Base-by-base conservation (phyloP, 805 yeast species). In the Wickerhamiella bombiphila region DNA sequence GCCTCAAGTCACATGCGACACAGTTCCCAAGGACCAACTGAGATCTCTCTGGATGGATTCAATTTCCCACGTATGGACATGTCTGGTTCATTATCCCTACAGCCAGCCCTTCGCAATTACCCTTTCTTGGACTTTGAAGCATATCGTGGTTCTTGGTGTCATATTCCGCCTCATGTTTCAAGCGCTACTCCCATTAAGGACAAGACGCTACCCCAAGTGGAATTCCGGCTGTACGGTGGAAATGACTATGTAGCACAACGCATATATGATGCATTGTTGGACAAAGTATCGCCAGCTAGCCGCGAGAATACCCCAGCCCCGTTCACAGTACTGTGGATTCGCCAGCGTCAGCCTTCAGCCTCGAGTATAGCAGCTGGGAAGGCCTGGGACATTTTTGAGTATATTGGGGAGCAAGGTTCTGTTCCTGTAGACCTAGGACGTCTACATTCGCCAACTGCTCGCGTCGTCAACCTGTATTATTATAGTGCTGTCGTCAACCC, bases 211-310 rank as follows among this genome's bases (percentile, higher is more conserved):
- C 13, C 13, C 7, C 7, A 30, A 20, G 33, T 30, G 11, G 33
- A 30, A n/a, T 30, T 30, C 33, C 33, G 14, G 7, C 33, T 30
- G 11, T 30, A 17, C 14, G 33, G 33, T 17, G 33, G 22, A 7
- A 14, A 16, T 8, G 33, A 30, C 7, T 20, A 13, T 5, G 33
- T 30, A n/a, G 33, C 22, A n/a, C 5, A n/a, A 5, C 33, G 18
- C 14, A n/a, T 30, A 7, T 30, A 17, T n/a, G 33, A 30, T 7
- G 13, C 8, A 6, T 16, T 30, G 8, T 5, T 30, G 22, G 33
- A 20, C 9, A 30, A 17, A 22, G 9, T 30, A 13, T 19, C n/a
- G n/a, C n/a, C n/a, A n/a, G n/a, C n/a, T n/a, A n/a, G n/a, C n/a
- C n/a, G n/a, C n/a, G n/a, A n/a, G n/a, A n/a, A n/a, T n/a, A n/a